Base-by-base conservation (phyloP, 208 protist genomes). In the Phytomonas sp. region DNA sequence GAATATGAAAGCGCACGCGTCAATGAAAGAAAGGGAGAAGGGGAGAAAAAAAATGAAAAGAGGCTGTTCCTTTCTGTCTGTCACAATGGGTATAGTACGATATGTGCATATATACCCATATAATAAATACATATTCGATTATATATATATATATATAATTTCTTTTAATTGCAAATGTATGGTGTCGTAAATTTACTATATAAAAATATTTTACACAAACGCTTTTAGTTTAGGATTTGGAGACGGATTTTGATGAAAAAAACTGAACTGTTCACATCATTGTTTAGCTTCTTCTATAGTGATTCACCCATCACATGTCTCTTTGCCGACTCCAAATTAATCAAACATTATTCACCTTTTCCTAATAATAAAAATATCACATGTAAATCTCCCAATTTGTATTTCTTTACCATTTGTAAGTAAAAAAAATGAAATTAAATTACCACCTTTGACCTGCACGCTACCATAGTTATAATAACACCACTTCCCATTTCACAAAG, bases 21-120 rank as follows among this genome's bases (percentile, higher is more conserved):
- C 30, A 66, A 71, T 70, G 67, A 73, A 67, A 19, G 45, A 3
- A 63, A 76, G 52, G 66, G 67, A 67, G 70, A 66, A 60, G 63
- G 66, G 40, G 30, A 52, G 66, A 37, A 7, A 68, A 67, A 23
- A 64, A 77, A 70, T 40, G 63, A 33, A 36, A 29, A 60, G 37
- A 67, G 34, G 34, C 34, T 3, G 34, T 37, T 37, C 8, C 8
- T 37, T 37, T 37, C 34, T 37, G 34, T 64, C 49, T 71, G 65
- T 66, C 66, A 69, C 63, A 59, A 59, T 31, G 0, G 29, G 61
- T 32, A 49, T 32, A 73, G 19, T 62, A 65, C 29, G 26, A 71
- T 59, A 72, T 29, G 26, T 52, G 56, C 31, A 71, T 37, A 66
- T 66, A 56, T 59, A 66, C 42, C 29, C 31, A 66, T 33, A 29